These are phyloP conservation scores for Penicillium sp. DNA, from an alignment of 2,329 filamentous ascomycete species.

Conservation along the genomic window DNA sequence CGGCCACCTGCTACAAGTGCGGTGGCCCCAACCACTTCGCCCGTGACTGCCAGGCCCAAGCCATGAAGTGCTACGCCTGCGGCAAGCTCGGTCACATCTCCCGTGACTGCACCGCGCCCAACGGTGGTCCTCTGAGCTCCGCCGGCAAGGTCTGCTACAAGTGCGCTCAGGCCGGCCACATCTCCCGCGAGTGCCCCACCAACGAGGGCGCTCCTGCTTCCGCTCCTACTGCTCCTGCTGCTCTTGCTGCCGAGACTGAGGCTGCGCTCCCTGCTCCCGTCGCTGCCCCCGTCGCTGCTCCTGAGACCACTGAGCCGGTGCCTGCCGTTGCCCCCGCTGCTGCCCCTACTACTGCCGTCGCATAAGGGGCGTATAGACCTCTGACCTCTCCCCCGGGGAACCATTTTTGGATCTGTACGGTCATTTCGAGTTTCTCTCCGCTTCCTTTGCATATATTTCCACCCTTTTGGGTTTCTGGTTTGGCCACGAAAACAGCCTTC, in stretches of 20 bases:
- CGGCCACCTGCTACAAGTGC: slow-evolving; percentile 70
- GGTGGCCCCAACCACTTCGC: slow-evolving; percentile 95
- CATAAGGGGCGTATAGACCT: slow-evolving; percentile 33
- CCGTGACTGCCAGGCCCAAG: slow-evolving; percentile 95
- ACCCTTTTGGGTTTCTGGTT: slow-evolving; percentile 12
- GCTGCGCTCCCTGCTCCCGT: slow-evolving; percentile 34
- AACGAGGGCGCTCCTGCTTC: slow-evolving; percentile 50
- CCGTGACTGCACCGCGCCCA: slow-evolving; percentile 92
- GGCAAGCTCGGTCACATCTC: slow-evolving; percentile 95
- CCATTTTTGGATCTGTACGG: slow-evolving; percentile 30
- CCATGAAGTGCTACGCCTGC: slow-evolving; percentile 98
- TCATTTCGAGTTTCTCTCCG: slow-evolving; percentile 22
- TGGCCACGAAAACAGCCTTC: slow-evolving; percentile 21
- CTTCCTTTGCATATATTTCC: slow-evolving; percentile 45
- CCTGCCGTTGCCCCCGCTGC: slow-evolving; percentile 36
- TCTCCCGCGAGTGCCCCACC: slow-evolving; percentile 92
- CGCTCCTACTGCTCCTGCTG: slow-evolving; percentile 28
- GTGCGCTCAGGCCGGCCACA: slow-evolving; percentile 93
- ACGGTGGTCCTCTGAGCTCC: slow-evolving; percentile 92
- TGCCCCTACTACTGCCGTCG: slow-evolving; percentile 47
- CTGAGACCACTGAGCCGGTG: slow-evolving; percentile 45
- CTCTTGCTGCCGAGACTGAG: slow-evolving; percentile 26
- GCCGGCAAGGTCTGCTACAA: slow-evolving; percentile 98
- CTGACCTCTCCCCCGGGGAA: slow-evolving; percentile 9
- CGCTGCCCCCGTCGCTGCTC: slow-evolving; percentile 25